Conservation (phyloP, 2,329 filamentous ascomycete species). For the Xylariaceae sp. region DNA sequence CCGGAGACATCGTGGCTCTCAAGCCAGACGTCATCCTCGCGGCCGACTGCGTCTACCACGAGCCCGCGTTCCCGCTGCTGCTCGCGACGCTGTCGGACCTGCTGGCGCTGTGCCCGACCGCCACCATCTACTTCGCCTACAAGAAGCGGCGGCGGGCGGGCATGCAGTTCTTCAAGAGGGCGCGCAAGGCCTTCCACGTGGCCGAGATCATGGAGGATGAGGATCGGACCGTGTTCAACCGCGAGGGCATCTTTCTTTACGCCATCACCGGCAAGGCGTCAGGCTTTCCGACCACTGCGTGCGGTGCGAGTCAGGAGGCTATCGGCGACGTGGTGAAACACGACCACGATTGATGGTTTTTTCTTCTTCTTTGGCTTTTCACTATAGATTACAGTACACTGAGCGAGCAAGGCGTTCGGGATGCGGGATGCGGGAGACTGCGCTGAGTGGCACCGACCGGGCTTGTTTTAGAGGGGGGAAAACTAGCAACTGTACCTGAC, state of each 20-base stretch:
- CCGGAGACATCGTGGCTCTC: constrained; percentile 45
- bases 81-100: constrained; percentile 73
- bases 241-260: constrained; percentile 58
- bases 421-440: not conserved
- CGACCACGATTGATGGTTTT: no score
- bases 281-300: not conserved
- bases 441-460: not conserved
- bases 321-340: not conserved
- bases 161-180: constrained; percentile 68
- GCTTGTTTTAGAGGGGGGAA: not conserved
- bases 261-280: constrained; percentile 34
- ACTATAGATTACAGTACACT: not conserved
- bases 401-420: not conserved
- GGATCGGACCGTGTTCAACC: constrained; percentile 52
- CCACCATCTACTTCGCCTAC: constrained; percentile 78
- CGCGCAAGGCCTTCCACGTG: constrained; percentile 62
- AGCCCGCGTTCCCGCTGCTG: constrained; percentile 87
- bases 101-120: constrained; percentile 64
- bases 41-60: constrained; percentile 95
- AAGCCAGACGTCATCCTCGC: constrained; percentile 82
- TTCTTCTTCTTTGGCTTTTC: not conserved
- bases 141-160: constrained; percentile 85
- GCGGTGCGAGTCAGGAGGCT: not conserved
- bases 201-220: constrained; percentile 59
- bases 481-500: no score